These are phyloP conservation scores for Coemansia sp. DNA, from an alignment of 192 early-diverging fungal species.

Conservation along the genomic window DNA sequence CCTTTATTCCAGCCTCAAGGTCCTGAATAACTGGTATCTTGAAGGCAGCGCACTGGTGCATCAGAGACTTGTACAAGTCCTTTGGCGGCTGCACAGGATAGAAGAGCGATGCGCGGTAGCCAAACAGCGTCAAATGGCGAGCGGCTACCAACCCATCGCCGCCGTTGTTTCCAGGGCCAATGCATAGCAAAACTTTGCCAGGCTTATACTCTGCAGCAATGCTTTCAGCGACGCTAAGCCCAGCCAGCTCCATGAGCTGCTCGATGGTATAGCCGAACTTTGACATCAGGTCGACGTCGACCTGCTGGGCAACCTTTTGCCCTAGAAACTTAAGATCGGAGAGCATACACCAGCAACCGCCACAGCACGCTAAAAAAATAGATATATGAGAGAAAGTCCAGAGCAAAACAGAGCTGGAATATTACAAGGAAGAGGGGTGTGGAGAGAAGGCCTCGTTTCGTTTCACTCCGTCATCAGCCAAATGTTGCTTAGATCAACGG, in stretches of 20 bases:
- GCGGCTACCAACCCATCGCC: conserved; percentile 96
- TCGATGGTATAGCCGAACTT: conserved; percentile 86
- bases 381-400: too few relatives aligned
- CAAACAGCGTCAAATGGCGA: conserved; percentile 87
- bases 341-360: neutral
- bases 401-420: too few relatives aligned
- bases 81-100: conserved; percentile 80
- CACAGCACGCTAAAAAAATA: too few relatives aligned
- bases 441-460: too few relatives aligned
- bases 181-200: conserved; percentile 65
- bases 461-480: too few relatives aligned
- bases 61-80: conserved; percentile 68
- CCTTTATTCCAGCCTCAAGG: conserved; percentile 29
- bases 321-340: conserved; percentile 26
- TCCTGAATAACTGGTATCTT: conserved; percentile 61
- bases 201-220: conserved; percentile 68
- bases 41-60: conserved; percentile 70
- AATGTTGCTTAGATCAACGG: too few relatives aligned
- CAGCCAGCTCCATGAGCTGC: conserved; percentile 84
- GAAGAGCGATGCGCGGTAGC: conserved; percentile 72
- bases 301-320: conserved; percentile 40
- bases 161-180: conserved; percentile 94
- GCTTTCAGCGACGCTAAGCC: conserved; percentile 87
- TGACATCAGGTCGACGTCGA: conserved; percentile 87
- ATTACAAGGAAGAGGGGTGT: too few relatives aligned